Base-by-base conservation (phyloP, 495 filamentous ascomycete species). In the Sporormia fimetaria region DNA sequence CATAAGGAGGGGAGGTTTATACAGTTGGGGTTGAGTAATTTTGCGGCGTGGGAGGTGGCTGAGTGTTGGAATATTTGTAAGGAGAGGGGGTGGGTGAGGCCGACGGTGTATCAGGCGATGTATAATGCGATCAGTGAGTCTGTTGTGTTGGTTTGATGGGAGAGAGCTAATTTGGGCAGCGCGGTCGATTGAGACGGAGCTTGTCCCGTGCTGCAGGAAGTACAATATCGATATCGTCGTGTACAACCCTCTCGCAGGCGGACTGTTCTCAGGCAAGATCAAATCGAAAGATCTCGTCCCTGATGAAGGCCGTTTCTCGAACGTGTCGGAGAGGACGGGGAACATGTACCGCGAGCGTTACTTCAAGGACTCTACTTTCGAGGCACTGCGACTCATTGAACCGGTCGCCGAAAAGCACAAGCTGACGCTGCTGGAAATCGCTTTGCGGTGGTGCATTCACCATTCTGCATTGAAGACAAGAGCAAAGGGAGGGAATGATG, bases 1-100 rank as follows among this genome's bases (percentile, higher is more conserved):
- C 83, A 94, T 64, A 82, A 85, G 60, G 74, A 81, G 45, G 86
- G 87, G 31, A 94, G 88, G 54, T 94, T 95, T 56, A 75, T 83
- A 12, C 68, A 74, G 38, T 65, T 95, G 18, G 87, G 84, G 15
- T 58, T 95, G 49, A 79, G 73, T 39, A 95, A 94, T 61, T 93
- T 75, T 54, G 83, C 87, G 3, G 76, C 87, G 6, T 93, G 81
- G 55, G 87, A 95, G 61, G 84, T 95, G 7, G 87, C 87, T 3
- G 87, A 95, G 67, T 68, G 93, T 15, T 83, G 80, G 3, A 71
- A 85, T 40, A 75, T 78, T n/a, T 90, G 83, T 64, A 76, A 79
- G 48, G 74, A 81, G 63, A 75, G 80, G 46, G 76, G 76, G 27
- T 85, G 78, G 77, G 74, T 83, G 31, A 69, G 72, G 22, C 78